Conservation (phyloP, 345 rosid genomes). For the Brassica juncea region DNA sequence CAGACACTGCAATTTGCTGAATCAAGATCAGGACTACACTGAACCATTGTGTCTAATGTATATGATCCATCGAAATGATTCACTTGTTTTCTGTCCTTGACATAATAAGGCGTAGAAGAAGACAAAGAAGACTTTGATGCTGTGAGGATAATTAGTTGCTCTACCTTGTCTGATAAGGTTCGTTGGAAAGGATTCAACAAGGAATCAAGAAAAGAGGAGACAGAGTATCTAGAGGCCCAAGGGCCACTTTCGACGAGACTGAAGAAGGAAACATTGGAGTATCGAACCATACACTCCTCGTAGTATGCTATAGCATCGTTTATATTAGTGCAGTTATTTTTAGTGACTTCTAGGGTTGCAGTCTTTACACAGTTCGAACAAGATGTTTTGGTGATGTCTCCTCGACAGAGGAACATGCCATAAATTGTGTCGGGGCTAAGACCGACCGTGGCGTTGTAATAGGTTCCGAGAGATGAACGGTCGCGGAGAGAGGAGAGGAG, state of each 20-base stretch:
- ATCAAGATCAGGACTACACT: constrained; percentile 36
- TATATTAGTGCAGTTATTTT: constrained; percentile 29
- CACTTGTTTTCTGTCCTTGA: background rate
- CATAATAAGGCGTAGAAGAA: background rate
- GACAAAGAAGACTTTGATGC: background rate
- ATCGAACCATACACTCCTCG: constrained; percentile 47
- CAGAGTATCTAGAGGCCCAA: background rate
- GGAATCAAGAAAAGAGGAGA: background rate
- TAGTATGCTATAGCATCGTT: constrained; percentile 28
- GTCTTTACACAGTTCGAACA: constrained; percentile 43
- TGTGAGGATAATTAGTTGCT: constrained; percentile 22
- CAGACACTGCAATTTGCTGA: constrained; percentile 12
- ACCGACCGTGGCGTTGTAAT: constrained; percentile 26
- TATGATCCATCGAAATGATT: background rate
- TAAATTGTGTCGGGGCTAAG: constrained; percentile 22
- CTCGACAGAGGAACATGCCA: constrained; percentile 48
- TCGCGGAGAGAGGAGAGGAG: constrained; percentile 14
- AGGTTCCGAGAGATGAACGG: constrained; percentile 13
- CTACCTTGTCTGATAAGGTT: constrained; percentile 4
- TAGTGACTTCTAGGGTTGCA: constrained; percentile 13
- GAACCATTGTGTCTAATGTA: constrained; percentile 21
- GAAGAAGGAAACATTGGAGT: constrained; percentile 28
- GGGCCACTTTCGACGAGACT: constrained; percentile 2
- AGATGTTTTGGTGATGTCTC: constrained; percentile 20
- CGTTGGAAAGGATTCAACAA: background rate